These are phyloP conservation scores for Rhodotorula toruloides DNA, from an alignment of 768 basidiomycete species.

Conservation along the genomic window DNA sequence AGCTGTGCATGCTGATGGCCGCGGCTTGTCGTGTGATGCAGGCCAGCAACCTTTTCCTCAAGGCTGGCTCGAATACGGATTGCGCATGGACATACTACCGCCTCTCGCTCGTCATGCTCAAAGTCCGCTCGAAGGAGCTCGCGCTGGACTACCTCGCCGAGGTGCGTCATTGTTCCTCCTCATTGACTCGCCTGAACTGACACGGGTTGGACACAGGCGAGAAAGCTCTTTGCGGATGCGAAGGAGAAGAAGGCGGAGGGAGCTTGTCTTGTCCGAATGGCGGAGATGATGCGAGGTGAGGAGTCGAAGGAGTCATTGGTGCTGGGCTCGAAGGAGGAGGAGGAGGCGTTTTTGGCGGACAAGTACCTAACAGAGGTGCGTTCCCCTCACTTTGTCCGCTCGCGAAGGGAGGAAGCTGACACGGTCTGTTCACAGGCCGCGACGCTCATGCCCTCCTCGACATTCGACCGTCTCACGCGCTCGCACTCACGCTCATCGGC, in stretches of 20 bases:
- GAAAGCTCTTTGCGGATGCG: slow-evolving; percentile 13
- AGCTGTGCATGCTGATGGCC: neutral
- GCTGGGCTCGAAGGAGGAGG: neutral
- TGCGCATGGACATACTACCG: slow-evolving; percentile 25
- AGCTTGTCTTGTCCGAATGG: slow-evolving; percentile 12
- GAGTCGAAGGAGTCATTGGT: neutral
- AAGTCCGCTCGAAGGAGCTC: slow-evolving; percentile 2
- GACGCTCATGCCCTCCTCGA: too few relatives aligned
- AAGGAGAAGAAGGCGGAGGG: slow-evolving; percentile 16
- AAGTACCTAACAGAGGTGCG: slow-evolving; percentile 5
- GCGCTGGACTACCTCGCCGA: slow-evolving; percentile 22
- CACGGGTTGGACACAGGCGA: neutral
- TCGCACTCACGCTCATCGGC: neutral
- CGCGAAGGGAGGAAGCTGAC: neutral
- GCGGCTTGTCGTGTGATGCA: neutral
- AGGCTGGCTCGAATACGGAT: neutral
- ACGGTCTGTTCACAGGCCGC: too few relatives aligned
- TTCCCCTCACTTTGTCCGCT: neutral
- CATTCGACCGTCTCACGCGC: neutral
- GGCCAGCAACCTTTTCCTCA: slow-evolving; percentile 5
- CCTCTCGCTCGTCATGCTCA: slow-evolving; percentile 31
- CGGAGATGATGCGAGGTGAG: slow-evolving; percentile 2
- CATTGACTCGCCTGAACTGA: neutral
- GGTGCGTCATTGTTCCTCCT: neutral
- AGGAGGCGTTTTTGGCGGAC: neutral